phyloP scores from a whole-genome alignment of 257 asterid genomes.

The Nicotiana attenuata region DNA sequence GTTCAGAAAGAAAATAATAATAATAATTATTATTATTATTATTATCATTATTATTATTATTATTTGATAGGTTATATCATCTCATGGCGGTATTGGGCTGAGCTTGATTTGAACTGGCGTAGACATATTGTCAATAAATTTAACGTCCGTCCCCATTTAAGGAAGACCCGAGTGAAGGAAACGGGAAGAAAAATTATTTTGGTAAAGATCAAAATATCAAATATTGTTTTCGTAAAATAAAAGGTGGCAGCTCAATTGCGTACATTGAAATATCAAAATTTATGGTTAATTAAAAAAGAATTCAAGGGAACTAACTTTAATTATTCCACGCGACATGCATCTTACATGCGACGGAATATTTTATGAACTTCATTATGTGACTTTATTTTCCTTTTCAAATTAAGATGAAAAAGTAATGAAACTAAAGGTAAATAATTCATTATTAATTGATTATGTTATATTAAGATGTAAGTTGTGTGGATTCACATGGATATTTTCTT shows the following conservation, averaged over 20 bases:
- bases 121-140: no score
- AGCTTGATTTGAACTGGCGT: no score
- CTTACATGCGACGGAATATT: constrained; percentile 4
- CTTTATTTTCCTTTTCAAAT: neutral
- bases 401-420: constrained; percentile 2
- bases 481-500: constrained; percentile 12
- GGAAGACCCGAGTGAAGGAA: neutral
- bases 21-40: no score
- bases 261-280: neutral
- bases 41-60: no score
- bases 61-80: no score
- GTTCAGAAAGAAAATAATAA: neutral
- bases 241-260: neutral
- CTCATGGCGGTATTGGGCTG: no score
- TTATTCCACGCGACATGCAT: constrained; percentile 2
- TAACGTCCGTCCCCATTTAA: no score
- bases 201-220: neutral
- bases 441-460: constrained; percentile 9
- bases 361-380: neutral
- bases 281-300: neutral
- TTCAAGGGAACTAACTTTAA: neutral
- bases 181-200: neutral
- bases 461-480: constrained; percentile 4
- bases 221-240: neutral
- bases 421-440: constrained; percentile 9